Percentiles rank a stretch among this genome's conserved stretches.
Evolutionary conservation across 495 filamentous ascomycete species (phyloP).

Genomic region (Trichoderma reesei): DNA sequence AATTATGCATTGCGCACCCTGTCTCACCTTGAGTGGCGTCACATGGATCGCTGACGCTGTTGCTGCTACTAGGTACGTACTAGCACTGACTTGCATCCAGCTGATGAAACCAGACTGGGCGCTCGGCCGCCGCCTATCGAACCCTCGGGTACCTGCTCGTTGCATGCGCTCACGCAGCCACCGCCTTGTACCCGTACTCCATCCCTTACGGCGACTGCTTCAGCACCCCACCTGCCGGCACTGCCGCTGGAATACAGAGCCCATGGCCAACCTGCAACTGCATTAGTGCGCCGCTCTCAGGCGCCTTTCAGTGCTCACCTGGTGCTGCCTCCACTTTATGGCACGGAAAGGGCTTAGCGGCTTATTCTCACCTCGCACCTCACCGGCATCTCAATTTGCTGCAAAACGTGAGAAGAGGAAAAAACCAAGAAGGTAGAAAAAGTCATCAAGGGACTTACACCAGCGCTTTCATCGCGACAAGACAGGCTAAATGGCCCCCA

Average conservation of each 20-base stretch:
- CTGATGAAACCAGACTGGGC: too few species aligned
- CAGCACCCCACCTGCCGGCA: not conserved
- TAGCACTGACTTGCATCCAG: too few species aligned
- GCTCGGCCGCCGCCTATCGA: too few species aligned
- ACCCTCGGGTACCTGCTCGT: too few species aligned
- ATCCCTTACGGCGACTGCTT: not conserved
- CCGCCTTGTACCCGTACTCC: not conserved
- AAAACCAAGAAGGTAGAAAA: not conserved
- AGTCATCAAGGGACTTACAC: not conserved
- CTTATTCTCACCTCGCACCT: not conserved
- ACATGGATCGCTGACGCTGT: too few species aligned
- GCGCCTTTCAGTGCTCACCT: slow-evolving; percentile 4
- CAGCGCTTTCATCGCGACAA: not conserved
- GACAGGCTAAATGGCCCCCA: slow-evolving; percentile 46
- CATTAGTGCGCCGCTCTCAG: not conserved
- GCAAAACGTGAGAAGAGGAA: too few species aligned
- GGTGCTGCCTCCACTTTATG: not conserved
- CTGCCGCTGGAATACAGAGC: not conserved
- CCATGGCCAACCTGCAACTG: too few species aligned
- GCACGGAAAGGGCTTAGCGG: not conserved
- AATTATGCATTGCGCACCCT: too few species aligned
- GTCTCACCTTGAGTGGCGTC: too few species aligned
- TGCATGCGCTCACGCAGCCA: too few species aligned
- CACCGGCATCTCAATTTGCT: not conserved
- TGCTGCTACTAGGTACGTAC: too few species aligned